Conservation (phyloP, 495 filamentous ascomycete genomes). For the Neurospora africana region DNA sequence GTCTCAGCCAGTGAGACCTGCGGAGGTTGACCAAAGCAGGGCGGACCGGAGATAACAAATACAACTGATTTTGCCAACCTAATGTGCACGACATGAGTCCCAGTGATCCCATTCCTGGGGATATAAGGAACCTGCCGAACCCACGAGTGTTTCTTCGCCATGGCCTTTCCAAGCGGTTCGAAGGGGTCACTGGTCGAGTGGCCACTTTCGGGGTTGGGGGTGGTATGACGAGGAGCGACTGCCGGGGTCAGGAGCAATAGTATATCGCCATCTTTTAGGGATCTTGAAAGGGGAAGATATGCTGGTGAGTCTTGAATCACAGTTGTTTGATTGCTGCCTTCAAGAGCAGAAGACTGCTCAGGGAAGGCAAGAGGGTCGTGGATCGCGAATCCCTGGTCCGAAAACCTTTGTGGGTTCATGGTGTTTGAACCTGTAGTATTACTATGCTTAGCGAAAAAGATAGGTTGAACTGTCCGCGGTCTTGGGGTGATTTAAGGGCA, state of each 20-base stretch:
- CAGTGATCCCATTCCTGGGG: constrained; percentile 45
- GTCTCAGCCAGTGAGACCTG: constrained; percentile 35
- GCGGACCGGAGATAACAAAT: constrained; percentile 39
- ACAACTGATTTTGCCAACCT: constrained; percentile 43
- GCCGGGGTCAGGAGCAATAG: constrained; percentile 52
- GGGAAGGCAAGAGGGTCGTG: not conserved
- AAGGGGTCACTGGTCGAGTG: constrained; percentile 41
- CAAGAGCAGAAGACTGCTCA: not conserved
- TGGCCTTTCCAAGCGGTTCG: constrained; percentile 45
- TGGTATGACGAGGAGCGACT: constrained; percentile 32
- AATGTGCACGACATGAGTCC: constrained; percentile 49
- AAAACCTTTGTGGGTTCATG: not conserved
- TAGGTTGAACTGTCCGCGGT: not conserved
- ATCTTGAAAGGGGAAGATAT: constrained; percentile 30
- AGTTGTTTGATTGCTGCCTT: constrained; percentile 1
- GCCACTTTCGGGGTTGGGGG: constrained; percentile 3
- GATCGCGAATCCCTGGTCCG: not conserved
- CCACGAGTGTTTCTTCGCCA: constrained; percentile 43
- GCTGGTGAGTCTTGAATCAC: constrained; percentile 26
- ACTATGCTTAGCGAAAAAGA: not conserved
- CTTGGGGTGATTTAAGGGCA: not conserved
- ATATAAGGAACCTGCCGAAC: constrained; percentile 53
- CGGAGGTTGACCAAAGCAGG: constrained; percentile 22
- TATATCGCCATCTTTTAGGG: constrained; percentile 36
- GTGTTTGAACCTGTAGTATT: not conserved